Conservation (phyloP, 2,329 filamentous ascomycete species). For the Penicillium griseofulvum region DNA sequence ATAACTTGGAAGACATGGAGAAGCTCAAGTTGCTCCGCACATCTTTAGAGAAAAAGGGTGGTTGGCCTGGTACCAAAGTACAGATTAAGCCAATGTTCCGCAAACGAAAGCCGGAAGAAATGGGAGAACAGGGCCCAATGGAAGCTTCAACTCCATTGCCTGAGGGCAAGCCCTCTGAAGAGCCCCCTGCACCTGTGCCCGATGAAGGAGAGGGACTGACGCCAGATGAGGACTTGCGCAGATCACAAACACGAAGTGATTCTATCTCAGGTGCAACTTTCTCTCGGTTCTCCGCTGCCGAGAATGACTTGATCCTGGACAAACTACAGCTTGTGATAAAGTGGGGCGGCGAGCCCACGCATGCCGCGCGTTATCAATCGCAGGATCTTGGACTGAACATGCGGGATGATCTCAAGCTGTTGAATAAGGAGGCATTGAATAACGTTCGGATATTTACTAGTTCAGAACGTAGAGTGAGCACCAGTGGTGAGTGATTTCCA, state of each 20-base stretch:
- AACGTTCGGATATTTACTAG: constrained; percentile 95
- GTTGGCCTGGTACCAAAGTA: constrained; percentile 93
- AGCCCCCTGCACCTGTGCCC: constrained; percentile 20
- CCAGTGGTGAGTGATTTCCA: constrained; percentile 57
- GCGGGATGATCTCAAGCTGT: constrained; percentile 86
- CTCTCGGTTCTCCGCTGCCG: constrained; percentile 88
- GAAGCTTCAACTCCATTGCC: constrained; percentile 14
- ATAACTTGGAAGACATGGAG: constrained; percentile 76
- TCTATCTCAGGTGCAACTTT: constrained; percentile 87
- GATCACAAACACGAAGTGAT: constrained; percentile 66
- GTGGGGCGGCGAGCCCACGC: constrained; percentile 97
- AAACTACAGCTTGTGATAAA: constrained; percentile 98
- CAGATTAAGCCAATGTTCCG: constrained; percentile 99
- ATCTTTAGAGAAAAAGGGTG: constrained; percentile 86
- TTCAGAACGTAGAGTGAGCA: constrained; percentile 89
- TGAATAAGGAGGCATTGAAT: constrained; percentile 88
- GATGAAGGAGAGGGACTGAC: constrained; percentile 20
- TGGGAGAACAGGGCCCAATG: constrained; percentile 29
- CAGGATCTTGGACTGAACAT: constrained; percentile 94
- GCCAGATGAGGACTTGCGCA: constrained; percentile 38
- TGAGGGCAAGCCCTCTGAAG: constrained; percentile 16
- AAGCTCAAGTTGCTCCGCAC: constrained; percentile 86
- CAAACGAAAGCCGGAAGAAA: constrained; percentile 71
- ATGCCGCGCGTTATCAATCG: constrained; percentile 92
- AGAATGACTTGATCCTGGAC: constrained; percentile 89